These are phyloP conservation scores for Malassezia pachydermatis DNA, from an alignment of 1,284 basidiomycete species.

Conservation along the genomic window DNA sequence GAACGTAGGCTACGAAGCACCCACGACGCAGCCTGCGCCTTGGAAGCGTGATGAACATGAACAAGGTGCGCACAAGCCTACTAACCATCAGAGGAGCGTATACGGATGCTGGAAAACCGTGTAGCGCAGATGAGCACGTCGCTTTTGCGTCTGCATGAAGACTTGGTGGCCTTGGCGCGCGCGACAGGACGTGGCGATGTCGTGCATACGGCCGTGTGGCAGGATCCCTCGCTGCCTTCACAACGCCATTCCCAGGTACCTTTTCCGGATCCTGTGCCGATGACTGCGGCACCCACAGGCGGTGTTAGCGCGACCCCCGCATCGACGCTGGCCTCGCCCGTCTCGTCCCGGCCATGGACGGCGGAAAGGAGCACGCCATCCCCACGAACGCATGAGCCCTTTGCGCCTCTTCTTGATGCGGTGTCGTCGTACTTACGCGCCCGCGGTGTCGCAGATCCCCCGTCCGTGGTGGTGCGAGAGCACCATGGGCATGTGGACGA, in stretches of 20 bases:
- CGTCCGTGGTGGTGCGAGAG: not conserved
- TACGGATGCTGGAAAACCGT: slow-evolving; percentile 37
- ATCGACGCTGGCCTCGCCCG: no score
- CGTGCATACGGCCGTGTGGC: not conserved
- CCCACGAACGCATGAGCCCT: no score
- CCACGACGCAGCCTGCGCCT: not conserved
- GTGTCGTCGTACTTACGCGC: not conserved
- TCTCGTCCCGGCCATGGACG: no score
- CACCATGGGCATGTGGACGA: slow-evolving; percentile 65
- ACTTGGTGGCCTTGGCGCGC: slow-evolving; percentile 21
- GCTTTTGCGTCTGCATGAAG: slow-evolving; percentile 33
- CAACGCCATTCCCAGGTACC: no score
- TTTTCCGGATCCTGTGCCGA: no score
- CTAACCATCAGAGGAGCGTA: slow-evolving; percentile 34
- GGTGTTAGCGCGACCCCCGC: no score
- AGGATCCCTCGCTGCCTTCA: no score
- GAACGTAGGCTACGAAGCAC: slow-evolving; percentile 3
- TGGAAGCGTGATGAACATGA: not conserved
- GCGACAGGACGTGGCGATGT: slow-evolving; percentile 1
- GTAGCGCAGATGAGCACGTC: slow-evolving; percentile 32
- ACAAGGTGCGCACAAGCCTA: not conserved
- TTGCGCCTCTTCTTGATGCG: not conserved
- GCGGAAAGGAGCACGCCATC: no score
- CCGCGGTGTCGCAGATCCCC: not conserved
- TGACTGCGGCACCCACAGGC: no score